Evolutionary conservation across 1,284 basidiomycete species (phyloP), one percentile per base, ranked within the genome.

Genomic region (Boletus mariae): DNA sequence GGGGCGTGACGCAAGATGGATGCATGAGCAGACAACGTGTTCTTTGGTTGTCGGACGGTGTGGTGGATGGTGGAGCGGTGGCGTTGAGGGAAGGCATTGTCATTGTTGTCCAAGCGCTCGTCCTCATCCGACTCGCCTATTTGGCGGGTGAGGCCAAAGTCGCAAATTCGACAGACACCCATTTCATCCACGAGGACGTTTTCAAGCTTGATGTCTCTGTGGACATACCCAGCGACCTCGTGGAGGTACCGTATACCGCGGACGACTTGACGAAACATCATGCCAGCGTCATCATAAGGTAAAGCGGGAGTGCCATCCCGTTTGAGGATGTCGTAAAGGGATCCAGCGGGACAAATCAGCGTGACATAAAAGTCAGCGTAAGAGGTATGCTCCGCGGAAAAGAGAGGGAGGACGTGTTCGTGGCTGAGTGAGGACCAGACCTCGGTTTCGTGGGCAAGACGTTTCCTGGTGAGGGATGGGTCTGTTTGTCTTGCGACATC

Each of bases 151-250:
- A 94, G 80, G 48, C 92, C 92, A 71, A 95, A 95, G 71, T 95
- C 92, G 44, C 79, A 77, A 37, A 95, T 88, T 65, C 83, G 82
- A 73, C 89, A 90, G 34, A 84, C 78, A 48, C 91, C 92, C 70
- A 82, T 80, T 63, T 90, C 85, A 70, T 95, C 93, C 53, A 94
- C 85, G 49, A 99, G 80, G 45, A 98, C 86, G 73, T 99, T 99
- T 75, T 98, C 96, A 53, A 98, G 83, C 74, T 99, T 99, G 71
- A 99, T 78, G 73, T 99, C 94, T 59, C 92, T 83, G 73, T 98
- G 94, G 50, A 94, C 85, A 59, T 90, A 81, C 15, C 80, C 74
- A 25, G 84, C 87, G 45, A 83, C 80, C 57, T 88, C 83, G 70
- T 98, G 95, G 62, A 99, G 73, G 68, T 94, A 95, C 52, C 84